Base-by-base conservation (phyloP, 2,329 filamentous ascomycete species). In the Colletotrichum plurivorum region DNA sequence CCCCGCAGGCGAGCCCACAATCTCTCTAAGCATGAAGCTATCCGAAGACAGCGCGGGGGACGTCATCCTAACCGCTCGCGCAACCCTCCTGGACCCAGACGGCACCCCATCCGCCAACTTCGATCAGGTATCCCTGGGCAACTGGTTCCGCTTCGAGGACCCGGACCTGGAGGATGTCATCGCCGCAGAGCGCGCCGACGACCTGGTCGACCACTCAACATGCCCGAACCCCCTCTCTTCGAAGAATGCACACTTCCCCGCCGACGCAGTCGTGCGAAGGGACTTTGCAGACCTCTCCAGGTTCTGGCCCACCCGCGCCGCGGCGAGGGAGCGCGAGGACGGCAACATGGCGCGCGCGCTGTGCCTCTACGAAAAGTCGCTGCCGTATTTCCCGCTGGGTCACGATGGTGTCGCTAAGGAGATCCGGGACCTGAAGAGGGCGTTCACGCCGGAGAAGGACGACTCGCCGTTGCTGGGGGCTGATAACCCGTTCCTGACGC, bases 281-380 rank as follows among this genome's bases (percentile, higher is more conserved):
- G 45, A 51, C 9, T 20, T 13, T 31, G 46, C 49, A 0, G 27
- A 20, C 27, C 18, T 60, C 4, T 27, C 39, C 27, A n/a, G 51
- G 8, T 41, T 20, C 27, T 51, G 57, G 45, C 6, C 48, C 1
- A 60, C 57, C 4, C 5, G 16, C 1, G 22, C 9, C 15, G 57
- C 57, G 9, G 16, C 22, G 0, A 10, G 15, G 31, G 45, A 49
- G 9, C 8, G 18, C 16, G 2, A 39, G 45, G 20, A 36, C 6
- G 57, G 57, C 9, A 16, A 18, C 10, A 2, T 9, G 15, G 57
- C 45, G n/a, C 45, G 45, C 25, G 46, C 45, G 8, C 31, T 60
- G 18, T 60, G 57, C 5, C 27, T 60, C 4, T 60, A 51, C 36
- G 57, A 51, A 18, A 60, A 51, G 31, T 45, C 57, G 15, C 36